These are phyloP conservation scores for Pseudovirgaria hyperparasitica DNA, from an alignment of 2,329 filamentous ascomycete species.

Conservation along the genomic window DNA sequence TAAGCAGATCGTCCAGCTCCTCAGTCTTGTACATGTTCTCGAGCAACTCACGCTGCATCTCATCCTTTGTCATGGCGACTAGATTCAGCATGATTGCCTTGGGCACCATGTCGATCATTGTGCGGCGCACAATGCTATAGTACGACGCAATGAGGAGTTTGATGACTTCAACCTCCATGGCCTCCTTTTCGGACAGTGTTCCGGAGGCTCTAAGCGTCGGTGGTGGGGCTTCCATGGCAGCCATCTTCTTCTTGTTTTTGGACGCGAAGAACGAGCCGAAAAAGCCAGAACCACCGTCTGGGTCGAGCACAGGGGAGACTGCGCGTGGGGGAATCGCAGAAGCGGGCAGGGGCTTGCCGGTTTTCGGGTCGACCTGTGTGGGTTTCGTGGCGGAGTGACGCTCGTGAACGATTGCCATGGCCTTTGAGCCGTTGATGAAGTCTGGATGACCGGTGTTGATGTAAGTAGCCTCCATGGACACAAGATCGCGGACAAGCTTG, in stretches of 20 bases:
- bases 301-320: slow-evolving; percentile 60
- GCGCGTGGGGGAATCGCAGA: slow-evolving; percentile 55
- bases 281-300: slow-evolving; percentile 58
- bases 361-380: slow-evolving; percentile 95
- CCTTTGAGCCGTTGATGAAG: slow-evolving; percentile 90
- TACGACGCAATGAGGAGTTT: slow-evolving; percentile 95
- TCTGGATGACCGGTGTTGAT: slow-evolving; percentile 98
- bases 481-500: slow-evolving; percentile 86
- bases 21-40: slow-evolving; percentile 94
- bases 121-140: slow-evolving; percentile 95
- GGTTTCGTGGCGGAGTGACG: slow-evolving; percentile 71
- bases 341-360: slow-evolving; percentile 76
- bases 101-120: slow-evolving; percentile 99
- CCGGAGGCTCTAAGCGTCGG: slow-evolving; percentile 88
- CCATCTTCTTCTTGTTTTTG: slow-evolving; percentile 99
- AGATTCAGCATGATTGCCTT: slow-evolving; percentile 98
- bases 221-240: slow-evolving; percentile 95
- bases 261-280: slow-evolving; percentile 97
- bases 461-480: slow-evolving; percentile 92
- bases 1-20: slow-evolving; percentile 84
- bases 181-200: slow-evolving; percentile 84
- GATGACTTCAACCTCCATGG: slow-evolving; percentile 94
- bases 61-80: slow-evolving; percentile 91
- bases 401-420: slow-evolving; percentile 97
- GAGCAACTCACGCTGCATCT: slow-evolving; percentile 94